Percentiles rank a stretch among this genome's conserved stretches.
Evolutionary conservation across 2,329 filamentous ascomycete genomes (phyloP).

Genomic region (Claviceps sp.): DNA sequence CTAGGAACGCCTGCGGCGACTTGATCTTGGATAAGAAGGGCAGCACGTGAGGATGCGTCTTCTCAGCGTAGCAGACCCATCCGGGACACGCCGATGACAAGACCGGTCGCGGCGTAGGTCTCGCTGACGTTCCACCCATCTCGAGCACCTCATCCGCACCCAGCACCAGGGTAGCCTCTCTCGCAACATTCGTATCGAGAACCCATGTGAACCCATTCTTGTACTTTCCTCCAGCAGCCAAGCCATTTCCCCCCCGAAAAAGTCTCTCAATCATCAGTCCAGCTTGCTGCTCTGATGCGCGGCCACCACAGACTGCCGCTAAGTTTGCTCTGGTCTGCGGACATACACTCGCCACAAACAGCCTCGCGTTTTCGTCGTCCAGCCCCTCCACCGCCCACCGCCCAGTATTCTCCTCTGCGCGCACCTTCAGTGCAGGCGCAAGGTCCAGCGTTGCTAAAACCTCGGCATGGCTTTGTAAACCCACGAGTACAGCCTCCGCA

Average conservation of each 20-base stretch:
- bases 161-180: slow-evolving; percentile 72
- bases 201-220: slow-evolving; percentile 78
- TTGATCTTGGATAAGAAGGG: slow-evolving; percentile 85
- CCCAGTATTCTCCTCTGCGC: slow-evolving; percentile 15
- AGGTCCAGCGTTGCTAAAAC: slow-evolving; percentile 72
- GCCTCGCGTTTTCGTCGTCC: slow-evolving; percentile 48
- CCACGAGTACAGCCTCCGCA: slow-evolving; percentile 92
- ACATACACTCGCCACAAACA: slow-evolving; percentile 87
- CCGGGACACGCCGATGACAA: slow-evolving; percentile 87
- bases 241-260: slow-evolving; percentile 51
- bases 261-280: slow-evolving; percentile 75
- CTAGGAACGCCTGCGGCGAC: slow-evolving; percentile 83
- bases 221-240: slow-evolving; percentile 56
- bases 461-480: slow-evolving; percentile 84
- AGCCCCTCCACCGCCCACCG: slow-evolving; percentile 30
- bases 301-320: slow-evolving; percentile 66
- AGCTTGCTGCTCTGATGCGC: slow-evolving; percentile 57
- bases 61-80: slow-evolving; percentile 98
- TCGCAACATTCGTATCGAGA: slow-evolving; percentile 73
- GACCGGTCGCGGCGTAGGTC: slow-evolving; percentile 38
- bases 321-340: slow-evolving; percentile 83
- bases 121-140: slow-evolving; percentile 9
- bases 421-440: slow-evolving; percentile 34
- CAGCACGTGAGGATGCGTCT: slow-evolving; percentile 88
- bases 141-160: slow-evolving; percentile 58